These are phyloP conservation scores for Sisymbrium irio DNA, from an alignment of 345 rosid genomes.

Conservation along the genomic window DNA sequence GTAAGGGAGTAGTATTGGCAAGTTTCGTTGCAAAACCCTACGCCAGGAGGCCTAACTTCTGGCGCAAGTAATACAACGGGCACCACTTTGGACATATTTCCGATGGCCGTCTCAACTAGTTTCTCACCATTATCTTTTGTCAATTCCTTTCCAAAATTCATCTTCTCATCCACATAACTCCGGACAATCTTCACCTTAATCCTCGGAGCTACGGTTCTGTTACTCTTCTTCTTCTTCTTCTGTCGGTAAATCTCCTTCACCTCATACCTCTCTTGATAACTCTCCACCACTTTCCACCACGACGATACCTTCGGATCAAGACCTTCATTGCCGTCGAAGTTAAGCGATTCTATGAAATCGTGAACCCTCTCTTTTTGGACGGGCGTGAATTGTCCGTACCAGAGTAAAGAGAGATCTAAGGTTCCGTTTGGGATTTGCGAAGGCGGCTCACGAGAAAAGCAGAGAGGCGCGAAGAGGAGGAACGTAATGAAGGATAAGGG, in stretches of 20 bases:
- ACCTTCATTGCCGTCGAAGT: slow-evolving; percentile 16
- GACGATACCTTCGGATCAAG: slow-evolving; percentile 34
- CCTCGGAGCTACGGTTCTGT: slow-evolving; percentile 14
- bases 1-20: slow-evolving; percentile 45
- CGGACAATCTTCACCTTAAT: slow-evolving; percentile 41
- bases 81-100: slow-evolving; percentile 34
- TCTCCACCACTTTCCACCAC: slow-evolving; percentile 51
- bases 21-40: slow-evolving; percentile 48
- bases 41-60: slow-evolving; percentile 40
- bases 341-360: slow-evolving; percentile 43
- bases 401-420: slow-evolving; percentile 38
- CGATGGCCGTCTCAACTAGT: slow-evolving; percentile 31
- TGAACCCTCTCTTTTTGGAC: slow-evolving; percentile 32
- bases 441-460: slow-evolving; percentile 13
- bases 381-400: slow-evolving; percentile 42
- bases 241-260: slow-evolving; percentile 20
- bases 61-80: slow-evolving; percentile 49
- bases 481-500: slow-evolving; percentile 9
- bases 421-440: slow-evolving; percentile 30
- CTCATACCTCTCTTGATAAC: slow-evolving; percentile 39
- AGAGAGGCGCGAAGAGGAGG: slow-evolving; percentile 27
- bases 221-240: slow-evolving; percentile 10
- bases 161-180: slow-evolving; percentile 34
- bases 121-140: slow-evolving; percentile 28
- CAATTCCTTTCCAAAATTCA: slow-evolving; percentile 46